Conservation (phyloP, 139 green algal genomes). For the Zygnema cylindricum region DNA sequence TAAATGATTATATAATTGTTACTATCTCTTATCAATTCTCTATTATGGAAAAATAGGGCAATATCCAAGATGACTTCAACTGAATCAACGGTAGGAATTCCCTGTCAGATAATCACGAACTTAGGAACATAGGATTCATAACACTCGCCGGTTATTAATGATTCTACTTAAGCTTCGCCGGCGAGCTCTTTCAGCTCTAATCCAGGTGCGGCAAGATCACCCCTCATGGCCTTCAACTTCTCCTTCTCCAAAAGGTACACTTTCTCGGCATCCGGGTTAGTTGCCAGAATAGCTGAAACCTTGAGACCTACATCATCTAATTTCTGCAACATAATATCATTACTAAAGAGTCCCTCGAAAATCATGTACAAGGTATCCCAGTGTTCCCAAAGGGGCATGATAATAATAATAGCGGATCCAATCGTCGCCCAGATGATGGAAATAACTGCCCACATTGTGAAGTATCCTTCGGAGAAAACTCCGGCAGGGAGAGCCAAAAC, state of each 20-base stretch:
- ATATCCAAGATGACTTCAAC: no score
- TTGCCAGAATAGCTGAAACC: constrained; percentile 26
- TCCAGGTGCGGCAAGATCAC: not conserved
- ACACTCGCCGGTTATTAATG: no score
- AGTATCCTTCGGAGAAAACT: constrained; percentile 78
- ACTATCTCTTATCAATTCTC: no score
- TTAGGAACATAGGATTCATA: constrained; percentile 66
- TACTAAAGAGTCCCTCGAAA: constrained; percentile 58
- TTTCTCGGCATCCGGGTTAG: constrained; percentile 16
- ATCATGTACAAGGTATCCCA: constrained; percentile 54
- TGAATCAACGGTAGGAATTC: no score
- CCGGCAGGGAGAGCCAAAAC: constrained; percentile 73
- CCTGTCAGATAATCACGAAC: constrained; percentile 60
- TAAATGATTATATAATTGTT: no score
- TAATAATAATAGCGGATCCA: constrained; percentile 70
- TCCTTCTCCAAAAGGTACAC: no score
- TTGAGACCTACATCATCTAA: constrained; percentile 52
- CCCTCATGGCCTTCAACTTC: constrained; percentile 8
- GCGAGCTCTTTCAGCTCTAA: constrained; percentile 43
- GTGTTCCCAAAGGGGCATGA: constrained; percentile 73
- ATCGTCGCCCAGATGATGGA: constrained; percentile 75
- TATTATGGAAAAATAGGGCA: no score
- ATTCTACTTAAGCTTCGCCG: constrained; percentile 29
- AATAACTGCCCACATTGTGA: constrained; percentile 77
- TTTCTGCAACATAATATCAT: constrained; percentile 43